Conservation (phyloP, 1,139 yeast species). For the Suhomyces ambrosiae region DNA sequence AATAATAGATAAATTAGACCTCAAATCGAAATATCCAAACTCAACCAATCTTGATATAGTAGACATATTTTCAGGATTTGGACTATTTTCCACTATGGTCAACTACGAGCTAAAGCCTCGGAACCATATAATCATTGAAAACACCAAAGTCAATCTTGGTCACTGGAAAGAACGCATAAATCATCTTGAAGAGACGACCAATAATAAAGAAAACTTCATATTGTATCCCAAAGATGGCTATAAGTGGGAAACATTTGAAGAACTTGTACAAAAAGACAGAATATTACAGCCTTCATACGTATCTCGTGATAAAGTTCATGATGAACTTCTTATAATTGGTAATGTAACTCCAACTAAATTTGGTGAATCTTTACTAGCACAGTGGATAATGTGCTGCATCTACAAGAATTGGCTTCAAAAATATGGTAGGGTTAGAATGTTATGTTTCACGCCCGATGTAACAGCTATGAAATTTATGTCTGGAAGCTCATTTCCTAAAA, state of each 20-base stretch:
- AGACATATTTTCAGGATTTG: slow-evolving; percentile 65
- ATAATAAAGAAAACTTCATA: slow-evolving; percentile 32
- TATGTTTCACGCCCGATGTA: slow-evolving; percentile 59
- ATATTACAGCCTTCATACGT: slow-evolving; percentile 42
- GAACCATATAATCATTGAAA: slow-evolving; percentile 61
- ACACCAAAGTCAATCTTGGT: slow-evolving; percentile 40
- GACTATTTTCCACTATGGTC: slow-evolving; percentile 55
- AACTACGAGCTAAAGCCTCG: slow-evolving; percentile 59
- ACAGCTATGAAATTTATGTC: slow-evolving; percentile 67
- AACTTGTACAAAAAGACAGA: slow-evolving; percentile 45
- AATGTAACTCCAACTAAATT: slow-evolving; percentile 53
- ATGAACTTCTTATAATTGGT: slow-evolving; percentile 63
- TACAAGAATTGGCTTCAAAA: slow-evolving; percentile 74
- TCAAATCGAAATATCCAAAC: slow-evolving; percentile 44
- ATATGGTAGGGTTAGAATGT: slow-evolving; percentile 73
- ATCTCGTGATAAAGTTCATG: slow-evolving; percentile 53
- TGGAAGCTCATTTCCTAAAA: slow-evolving; percentile 41
- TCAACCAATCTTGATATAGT: slow-evolving; percentile 54
- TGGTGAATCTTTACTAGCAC: slow-evolving; percentile 74
- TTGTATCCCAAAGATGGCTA: slow-evolving; percentile 53
- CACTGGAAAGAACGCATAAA: slow-evolving; percentile 30
- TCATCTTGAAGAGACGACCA: slow-evolving; percentile 24
- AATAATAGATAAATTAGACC: slow-evolving; percentile 45
- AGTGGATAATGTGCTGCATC: slow-evolving; percentile 72
- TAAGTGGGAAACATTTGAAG: slow-evolving; percentile 61